These are phyloP conservation scores for Rhodotorula toruloides DNA, from an alignment of 768 basidiomycete species.

Conservation along the genomic window DNA sequence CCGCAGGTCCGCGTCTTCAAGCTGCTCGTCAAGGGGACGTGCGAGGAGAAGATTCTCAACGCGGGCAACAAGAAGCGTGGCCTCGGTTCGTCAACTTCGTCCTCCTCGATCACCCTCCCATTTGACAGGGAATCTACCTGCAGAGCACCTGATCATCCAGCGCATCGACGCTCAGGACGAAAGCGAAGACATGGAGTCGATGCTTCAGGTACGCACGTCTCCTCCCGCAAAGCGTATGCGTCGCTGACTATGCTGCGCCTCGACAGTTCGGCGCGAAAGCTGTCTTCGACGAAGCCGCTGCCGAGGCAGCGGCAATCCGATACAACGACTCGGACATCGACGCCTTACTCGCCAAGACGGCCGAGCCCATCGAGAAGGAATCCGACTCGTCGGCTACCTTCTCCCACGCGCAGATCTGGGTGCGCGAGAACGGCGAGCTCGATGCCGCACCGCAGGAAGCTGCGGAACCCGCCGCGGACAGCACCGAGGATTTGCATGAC, in stretches of 20 bases:
- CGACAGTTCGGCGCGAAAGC: conserved; percentile 28
- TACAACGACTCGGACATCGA: conserved; percentile 32
- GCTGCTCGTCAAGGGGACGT: conserved; percentile 87
- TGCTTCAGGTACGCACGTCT: conserved; percentile 51
- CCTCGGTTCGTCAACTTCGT: conserved; percentile 67
- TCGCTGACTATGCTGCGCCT: neutral
- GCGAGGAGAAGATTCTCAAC: conserved; percentile 48
- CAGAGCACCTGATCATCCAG: conserved; percentile 37
- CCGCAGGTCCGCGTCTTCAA: conserved; percentile 54
- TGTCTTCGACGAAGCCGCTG: conserved; percentile 28
- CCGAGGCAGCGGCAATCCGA: conserved; percentile 15
- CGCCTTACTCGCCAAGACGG: conserved; percentile 43
- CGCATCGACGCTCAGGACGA: conserved; percentile 53
- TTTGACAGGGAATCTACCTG: too few relatives aligned
- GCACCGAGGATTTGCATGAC: conserved; percentile 55
- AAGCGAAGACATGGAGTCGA: conserved; percentile 76
- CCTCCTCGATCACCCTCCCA: too few relatives aligned
- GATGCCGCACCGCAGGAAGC: conserved; percentile 54
- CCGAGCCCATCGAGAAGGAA: conserved; percentile 15
- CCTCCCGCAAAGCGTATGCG: neutral
- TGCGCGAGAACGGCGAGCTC: conserved; percentile 61
- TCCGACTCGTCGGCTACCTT: conserved; percentile 51
- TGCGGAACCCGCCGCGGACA: too few relatives aligned
- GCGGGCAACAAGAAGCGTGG: conserved; percentile 51
- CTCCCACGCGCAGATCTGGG: conserved; percentile 88